Evolutionary conservation across 1,284 basidiomycete genomes (phyloP).

Genomic region (Sanghuangporus baumii): DNA sequence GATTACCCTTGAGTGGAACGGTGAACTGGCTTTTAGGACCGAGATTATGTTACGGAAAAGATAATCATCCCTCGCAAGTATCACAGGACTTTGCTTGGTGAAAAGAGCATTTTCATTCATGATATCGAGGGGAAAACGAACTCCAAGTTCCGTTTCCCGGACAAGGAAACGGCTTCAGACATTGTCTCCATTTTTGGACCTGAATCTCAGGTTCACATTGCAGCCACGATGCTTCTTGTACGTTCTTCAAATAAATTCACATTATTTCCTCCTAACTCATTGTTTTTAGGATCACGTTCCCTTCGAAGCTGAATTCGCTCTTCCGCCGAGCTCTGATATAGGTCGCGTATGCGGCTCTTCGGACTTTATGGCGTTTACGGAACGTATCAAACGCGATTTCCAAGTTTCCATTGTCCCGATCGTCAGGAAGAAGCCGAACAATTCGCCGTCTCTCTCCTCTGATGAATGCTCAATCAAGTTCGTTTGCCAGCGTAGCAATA

Average conservation of each 20-base stretch:
- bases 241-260: constrained; percentile 25
- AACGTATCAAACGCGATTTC: constrained; percentile 89
- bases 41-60: constrained; percentile 93
- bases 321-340: constrained; percentile 81
- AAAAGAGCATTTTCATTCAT: constrained; percentile 95
- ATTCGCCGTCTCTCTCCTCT: constrained; percentile 30
- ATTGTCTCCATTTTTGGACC: constrained; percentile 93
- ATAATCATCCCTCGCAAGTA: constrained; percentile 91
- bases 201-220: constrained; percentile 94
- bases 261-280: constrained; percentile 18
- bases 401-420: constrained; percentile 86
- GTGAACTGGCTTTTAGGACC: constrained; percentile 55
- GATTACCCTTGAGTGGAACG: neutral
- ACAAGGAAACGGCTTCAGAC: constrained; percentile 91
- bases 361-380: constrained; percentile 80
- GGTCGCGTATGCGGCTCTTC: constrained; percentile 66
- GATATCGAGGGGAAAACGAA: constrained; percentile 98
- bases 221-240: constrained; percentile 91
- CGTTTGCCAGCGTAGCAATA: constrained; percentile 89
- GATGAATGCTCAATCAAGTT: constrained; percentile 93
- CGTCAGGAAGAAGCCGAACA: constrained; percentile 45
- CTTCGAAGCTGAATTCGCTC: constrained; percentile 92
- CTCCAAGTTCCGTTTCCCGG: constrained; percentile 90
- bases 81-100: constrained; percentile 91
- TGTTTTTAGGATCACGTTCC: constrained; percentile 83